Conservation (phyloP, 208 protist genomes). For the Leishmania tarentolae region DNA sequence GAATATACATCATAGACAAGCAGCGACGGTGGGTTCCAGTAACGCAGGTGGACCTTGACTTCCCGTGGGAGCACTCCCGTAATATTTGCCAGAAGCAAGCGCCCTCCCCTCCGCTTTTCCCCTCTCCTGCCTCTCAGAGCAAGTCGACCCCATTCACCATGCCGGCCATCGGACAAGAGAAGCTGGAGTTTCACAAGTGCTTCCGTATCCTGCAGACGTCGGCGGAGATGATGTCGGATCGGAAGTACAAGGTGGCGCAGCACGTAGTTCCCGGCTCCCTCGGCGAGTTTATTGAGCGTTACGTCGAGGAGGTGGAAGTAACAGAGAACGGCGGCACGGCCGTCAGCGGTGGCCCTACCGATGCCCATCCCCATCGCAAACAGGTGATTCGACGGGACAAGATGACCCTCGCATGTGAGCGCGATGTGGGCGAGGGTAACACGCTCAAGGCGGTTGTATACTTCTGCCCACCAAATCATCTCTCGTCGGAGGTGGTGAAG, state of each 20-base stretch:
- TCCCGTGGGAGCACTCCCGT: background rate
- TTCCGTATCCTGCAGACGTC: slow-evolving; percentile 84
- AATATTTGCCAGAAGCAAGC: background rate
- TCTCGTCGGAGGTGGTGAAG: slow-evolving; percentile 73
- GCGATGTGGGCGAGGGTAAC: slow-evolving; percentile 39
- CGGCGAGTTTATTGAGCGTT: slow-evolving; percentile 69
- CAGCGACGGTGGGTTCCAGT: background rate
- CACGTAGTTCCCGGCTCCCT: slow-evolving; percentile 52
- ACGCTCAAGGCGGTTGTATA: slow-evolving; percentile 70
- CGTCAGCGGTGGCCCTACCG: slow-evolving; percentile 1
- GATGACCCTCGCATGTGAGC: slow-evolving; percentile 85
- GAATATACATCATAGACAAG: background rate
- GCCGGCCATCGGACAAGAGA: slow-evolving; percentile 74
- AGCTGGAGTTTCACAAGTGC: slow-evolving; percentile 70
- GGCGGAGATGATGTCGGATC: slow-evolving; percentile 86
- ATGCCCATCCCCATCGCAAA: slow-evolving; percentile 9
- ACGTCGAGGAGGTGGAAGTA: slow-evolving; percentile 41
- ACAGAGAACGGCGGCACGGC: slow-evolving; percentile 4
- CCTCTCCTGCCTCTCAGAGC: background rate
- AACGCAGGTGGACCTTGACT: background rate
- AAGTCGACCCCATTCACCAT: slow-evolving; percentile 20
- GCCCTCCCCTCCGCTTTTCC: background rate
- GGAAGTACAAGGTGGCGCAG: slow-evolving; percentile 70
- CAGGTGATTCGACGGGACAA: slow-evolving; percentile 65
- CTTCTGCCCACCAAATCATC: slow-evolving; percentile 57